Conservation (phyloP, 140 eudicot species). For the Senecio squalidus region DNA sequence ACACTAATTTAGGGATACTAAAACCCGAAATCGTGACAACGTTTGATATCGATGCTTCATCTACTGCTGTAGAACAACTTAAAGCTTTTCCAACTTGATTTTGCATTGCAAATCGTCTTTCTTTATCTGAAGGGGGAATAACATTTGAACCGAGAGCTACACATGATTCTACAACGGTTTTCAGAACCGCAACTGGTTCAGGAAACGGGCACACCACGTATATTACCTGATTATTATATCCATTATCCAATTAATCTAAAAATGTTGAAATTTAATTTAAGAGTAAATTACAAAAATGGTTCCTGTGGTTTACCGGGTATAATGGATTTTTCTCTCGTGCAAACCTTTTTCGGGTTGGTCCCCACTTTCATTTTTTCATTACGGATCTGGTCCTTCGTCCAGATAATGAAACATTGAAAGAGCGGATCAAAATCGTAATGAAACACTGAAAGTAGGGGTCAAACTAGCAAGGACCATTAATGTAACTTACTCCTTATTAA, state of each 20-base stretch:
- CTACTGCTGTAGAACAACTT: conserved; percentile 77
- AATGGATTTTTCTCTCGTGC: too few relatives aligned
- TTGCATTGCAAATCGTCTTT: conserved; percentile 69
- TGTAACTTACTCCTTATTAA: background rate
- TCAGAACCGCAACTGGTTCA: conserved; percentile 80
- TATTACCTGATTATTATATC: conserved; percentile 55
- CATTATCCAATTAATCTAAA: background rate
- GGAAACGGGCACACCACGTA: conserved; percentile 99
- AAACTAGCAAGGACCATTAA: background rate
- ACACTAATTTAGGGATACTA: conserved; percentile 75
- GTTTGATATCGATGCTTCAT: conserved; percentile 88
- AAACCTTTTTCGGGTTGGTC: too few relatives aligned
- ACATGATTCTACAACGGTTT: conserved; percentile 82
- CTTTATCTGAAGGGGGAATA: conserved; percentile 68
- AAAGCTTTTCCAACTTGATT: conserved; percentile 92
- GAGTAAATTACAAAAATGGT: background rate
- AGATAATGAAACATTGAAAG: too few relatives aligned
- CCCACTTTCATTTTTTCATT: too few relatives aligned
- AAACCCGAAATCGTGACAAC: conserved; percentile 81
- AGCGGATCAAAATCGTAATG: too few relatives aligned
- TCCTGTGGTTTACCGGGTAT: too few relatives aligned
- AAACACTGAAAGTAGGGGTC: too few relatives aligned
- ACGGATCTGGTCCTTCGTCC: too few relatives aligned
- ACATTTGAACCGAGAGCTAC: conserved; percentile 73
- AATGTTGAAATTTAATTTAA: background rate